Percentiles rank a stretch among this genome's conserved stretches.
phyloP scores from a whole-genome alignment of 2,329 filamentous ascomycete species.

The Curvularia spicifera region DNA sequence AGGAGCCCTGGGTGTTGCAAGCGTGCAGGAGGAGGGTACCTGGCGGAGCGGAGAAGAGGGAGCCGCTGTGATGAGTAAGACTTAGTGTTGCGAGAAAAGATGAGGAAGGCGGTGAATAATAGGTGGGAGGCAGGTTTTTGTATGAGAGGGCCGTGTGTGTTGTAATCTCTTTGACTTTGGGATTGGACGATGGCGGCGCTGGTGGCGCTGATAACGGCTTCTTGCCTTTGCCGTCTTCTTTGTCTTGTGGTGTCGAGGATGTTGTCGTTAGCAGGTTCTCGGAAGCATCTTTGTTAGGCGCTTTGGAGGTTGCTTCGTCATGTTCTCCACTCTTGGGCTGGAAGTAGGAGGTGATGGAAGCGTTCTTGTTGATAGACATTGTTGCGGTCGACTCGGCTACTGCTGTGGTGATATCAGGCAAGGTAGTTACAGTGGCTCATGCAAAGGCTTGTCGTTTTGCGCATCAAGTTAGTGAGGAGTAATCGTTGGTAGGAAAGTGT shows the following conservation, averaged over 20 bases:
- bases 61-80: constrained; percentile 46
- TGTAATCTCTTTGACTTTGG: constrained; percentile 1
- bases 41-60: constrained; percentile 61
- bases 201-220: constrained; percentile 4
- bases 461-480: no score
- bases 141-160: constrained; percentile 18
- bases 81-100: constrained; percentile 1
- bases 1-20: constrained; percentile 64
- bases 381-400: background rate
- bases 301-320: background rate
- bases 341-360: constrained; percentile 11
- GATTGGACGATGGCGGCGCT: constrained; percentile 4
- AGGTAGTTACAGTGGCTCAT: background rate
- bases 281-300: background rate
- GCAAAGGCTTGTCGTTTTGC: background rate
- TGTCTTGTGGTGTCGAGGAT: background rate
- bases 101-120: background rate
- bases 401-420: background rate
- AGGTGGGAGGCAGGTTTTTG: constrained; percentile 14
- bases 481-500: background rate
- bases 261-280: background rate
- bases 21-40: constrained; percentile 63
- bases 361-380: constrained; percentile 1
- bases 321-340: background rate
- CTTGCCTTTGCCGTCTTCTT: constrained; percentile 7